These are phyloP conservation scores for Silybum marianum DNA, from an alignment of 129 eudicot genomes.

Conservation along the genomic window DNA sequence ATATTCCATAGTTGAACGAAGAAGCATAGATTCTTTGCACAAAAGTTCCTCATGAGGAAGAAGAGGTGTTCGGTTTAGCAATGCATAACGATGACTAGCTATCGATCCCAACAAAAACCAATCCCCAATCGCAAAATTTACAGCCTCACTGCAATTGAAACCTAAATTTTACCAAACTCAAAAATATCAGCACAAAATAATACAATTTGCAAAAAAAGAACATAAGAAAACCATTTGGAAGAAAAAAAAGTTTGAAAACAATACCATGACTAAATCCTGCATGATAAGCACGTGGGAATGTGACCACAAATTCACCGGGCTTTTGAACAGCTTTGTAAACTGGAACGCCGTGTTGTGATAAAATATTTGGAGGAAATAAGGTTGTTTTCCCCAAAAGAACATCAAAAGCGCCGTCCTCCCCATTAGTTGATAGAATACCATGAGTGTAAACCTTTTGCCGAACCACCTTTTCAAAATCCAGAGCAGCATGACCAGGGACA, in stretches of 20 bases:
- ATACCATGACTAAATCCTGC: constrained; percentile 99
- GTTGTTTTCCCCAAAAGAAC: constrained; percentile 97
- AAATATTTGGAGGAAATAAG: constrained; percentile 83
- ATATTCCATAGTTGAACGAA: constrained; percentile 42
- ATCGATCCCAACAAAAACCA: constrained; percentile 89
- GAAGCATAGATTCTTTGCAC: constrained; percentile 94
- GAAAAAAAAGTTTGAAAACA: too few species aligned
- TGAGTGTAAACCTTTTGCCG: constrained; percentile 70
- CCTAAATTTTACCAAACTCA: constrained; percentile 42
- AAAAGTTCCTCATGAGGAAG: constrained; percentile 95
- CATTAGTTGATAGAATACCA: constrained; percentile 73
- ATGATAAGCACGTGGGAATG: constrained; percentile 97
- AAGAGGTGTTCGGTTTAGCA: constrained; percentile 78
- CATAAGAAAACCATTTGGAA: too few species aligned
- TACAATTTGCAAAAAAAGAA: too few species aligned
- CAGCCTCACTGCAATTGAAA: constrained; percentile 97
- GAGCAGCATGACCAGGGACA: constrained; percentile 92
- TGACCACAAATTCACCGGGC: constrained; percentile 88
- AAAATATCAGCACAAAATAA: constrained; percentile 3
- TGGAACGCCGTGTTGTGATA: constrained; percentile 75
- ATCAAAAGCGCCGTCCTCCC: constrained; percentile 97
- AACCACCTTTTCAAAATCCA: constrained; percentile 85
- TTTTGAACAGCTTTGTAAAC: constrained; percentile 96
- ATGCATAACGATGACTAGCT: constrained; percentile 90
- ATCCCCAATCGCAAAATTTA: constrained; percentile 92